A percentile compares a stretch with the other conserved stretches of the same genome.
These are phyloP conservation scores for Fusarium coicis DNA, from an alignment of 2,329 filamentous ascomycete species.

Conservation along the genomic window DNA sequence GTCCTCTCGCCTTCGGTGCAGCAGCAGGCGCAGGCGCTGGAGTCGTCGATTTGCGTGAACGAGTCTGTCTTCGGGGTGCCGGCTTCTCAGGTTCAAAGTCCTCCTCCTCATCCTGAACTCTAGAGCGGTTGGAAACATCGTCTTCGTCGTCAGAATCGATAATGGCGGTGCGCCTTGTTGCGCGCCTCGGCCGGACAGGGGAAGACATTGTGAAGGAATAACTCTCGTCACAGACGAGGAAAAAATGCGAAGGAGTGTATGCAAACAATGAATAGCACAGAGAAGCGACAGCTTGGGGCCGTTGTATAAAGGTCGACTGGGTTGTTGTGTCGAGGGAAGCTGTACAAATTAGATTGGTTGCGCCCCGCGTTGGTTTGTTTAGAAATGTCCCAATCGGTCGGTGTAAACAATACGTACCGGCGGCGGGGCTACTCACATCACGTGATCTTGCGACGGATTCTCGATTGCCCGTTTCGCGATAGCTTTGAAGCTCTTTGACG, in stretches of 20 bases:
- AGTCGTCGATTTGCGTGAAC: conserved; percentile 54
- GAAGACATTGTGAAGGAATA: conserved; percentile 46
- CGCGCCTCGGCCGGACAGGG: conserved; percentile 54
- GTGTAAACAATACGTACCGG: conserved; percentile 53
- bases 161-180: conserved; percentile 75
- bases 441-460: conserved; percentile 39
- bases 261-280: not conserved
- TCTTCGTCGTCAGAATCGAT: conserved; percentile 86
- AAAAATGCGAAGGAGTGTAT: conserved; percentile 1
- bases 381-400: conserved; percentile 51
- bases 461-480: conserved; percentile 36
- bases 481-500: conserved; percentile 30
- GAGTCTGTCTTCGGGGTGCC: conserved; percentile 64
- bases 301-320: not conserved
- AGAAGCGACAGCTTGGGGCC: not conserved
- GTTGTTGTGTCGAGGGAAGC: conserved; percentile 17
- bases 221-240: conserved; percentile 21
- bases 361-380: conserved; percentile 53
- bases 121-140: conserved; percentile 65
- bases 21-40: conserved; percentile 60
- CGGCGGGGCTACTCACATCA: conserved; percentile 10
- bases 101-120: conserved; percentile 69
- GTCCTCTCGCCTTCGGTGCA: conserved; percentile 54
- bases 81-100: conserved; percentile 81
- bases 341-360: conserved; percentile 44